Percentiles rank a stretch among this genome's conserved stretches.
Evolutionary conservation across 73 alveolate genomes (phyloP).

Genomic region (Paramecium sexaurelia): DNA sequence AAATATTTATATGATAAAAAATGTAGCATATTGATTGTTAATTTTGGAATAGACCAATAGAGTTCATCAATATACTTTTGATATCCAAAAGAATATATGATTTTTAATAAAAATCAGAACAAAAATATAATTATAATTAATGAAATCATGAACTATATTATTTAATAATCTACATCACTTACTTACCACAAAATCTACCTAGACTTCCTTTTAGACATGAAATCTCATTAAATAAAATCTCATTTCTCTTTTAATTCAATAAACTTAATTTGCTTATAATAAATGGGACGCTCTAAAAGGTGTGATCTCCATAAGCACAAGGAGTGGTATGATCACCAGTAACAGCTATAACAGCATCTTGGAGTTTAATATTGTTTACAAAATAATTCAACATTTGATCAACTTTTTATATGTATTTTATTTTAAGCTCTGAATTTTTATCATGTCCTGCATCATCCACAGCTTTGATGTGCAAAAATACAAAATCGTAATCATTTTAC

Average conservation of each 20-base stretch:
- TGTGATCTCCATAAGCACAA: conserved; percentile 81
- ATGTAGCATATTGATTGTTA: too few species aligned
- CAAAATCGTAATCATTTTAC: conserved; percentile 73
- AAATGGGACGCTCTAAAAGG: conserved; percentile 86
- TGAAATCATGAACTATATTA: neutral
- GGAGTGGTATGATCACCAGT: conserved; percentile 94
- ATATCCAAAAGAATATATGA: neutral
- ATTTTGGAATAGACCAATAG: too few species aligned
- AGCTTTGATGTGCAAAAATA: conserved; percentile 85
- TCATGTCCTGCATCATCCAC: conserved; percentile 94
- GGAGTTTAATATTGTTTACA: conserved; percentile 12
- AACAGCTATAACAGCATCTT: conserved; percentile 58
- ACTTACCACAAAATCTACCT: conserved; percentile 72
- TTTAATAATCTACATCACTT: conserved; percentile 51
- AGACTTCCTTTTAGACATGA: conserved; percentile 66
- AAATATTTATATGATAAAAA: too few species aligned
- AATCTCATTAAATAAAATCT: conserved; percentile 63
- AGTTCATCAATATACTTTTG: too few species aligned
- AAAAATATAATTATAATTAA: neutral
- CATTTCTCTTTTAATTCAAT: conserved; percentile 41
- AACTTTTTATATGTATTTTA: conserved; percentile 71
- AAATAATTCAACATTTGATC: conserved; percentile 69
- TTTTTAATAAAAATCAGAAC: neutral
- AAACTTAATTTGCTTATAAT: conserved; percentile 46
- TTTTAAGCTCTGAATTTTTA: conserved; percentile 64